phyloP scores from a whole-genome alignment of 2,329 filamentous ascomycete genomes.

The Teratosphaeria zuluensis region DNA sequence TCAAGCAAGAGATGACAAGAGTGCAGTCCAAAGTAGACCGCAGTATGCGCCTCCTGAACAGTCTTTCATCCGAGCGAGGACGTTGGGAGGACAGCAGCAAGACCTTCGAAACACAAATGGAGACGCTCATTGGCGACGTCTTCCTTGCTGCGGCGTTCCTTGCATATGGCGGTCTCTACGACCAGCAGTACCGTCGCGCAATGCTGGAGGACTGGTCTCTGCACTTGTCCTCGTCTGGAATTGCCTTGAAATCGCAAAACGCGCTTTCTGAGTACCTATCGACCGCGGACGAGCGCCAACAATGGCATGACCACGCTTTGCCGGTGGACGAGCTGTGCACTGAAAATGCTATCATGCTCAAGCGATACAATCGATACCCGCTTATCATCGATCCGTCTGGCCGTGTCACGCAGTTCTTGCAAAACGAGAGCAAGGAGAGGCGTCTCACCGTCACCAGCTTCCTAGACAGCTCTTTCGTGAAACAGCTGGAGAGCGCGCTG shows the following conservation, averaged over 20 bases:
- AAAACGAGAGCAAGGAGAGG: constrained; percentile 87
- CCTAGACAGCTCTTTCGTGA: constrained; percentile 94
- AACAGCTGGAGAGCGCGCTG: constrained; percentile 91
- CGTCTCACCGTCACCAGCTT: constrained; percentile 96
- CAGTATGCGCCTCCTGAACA: constrained; percentile 87
- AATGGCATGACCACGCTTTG: constrained; percentile 88
- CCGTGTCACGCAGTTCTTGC: constrained; percentile 85
- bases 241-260: constrained; percentile 87
- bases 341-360: constrained; percentile 93
- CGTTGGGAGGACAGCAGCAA: constrained; percentile 97
- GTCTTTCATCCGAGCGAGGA: constrained; percentile 81
- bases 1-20: constrained; percentile 92
- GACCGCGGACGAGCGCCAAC: constrained; percentile 84
- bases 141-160: constrained; percentile 94
- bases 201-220: constrained; percentile 98
- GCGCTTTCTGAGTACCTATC: constrained; percentile 94
- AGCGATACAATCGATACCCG: constrained; percentile 96
- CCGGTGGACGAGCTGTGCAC: constrained; percentile 97
- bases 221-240: constrained; percentile 84
- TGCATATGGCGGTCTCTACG: constrained; percentile 92
- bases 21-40: constrained; percentile 98
- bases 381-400: constrained; percentile 97
- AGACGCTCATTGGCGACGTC: constrained; percentile 90
- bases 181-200: constrained; percentile 93
- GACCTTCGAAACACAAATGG: constrained; percentile 96